Evolutionary conservation across 2,329 filamentous ascomycete genomes (phyloP).

Genomic region (Epichloe scottii): DNA sequence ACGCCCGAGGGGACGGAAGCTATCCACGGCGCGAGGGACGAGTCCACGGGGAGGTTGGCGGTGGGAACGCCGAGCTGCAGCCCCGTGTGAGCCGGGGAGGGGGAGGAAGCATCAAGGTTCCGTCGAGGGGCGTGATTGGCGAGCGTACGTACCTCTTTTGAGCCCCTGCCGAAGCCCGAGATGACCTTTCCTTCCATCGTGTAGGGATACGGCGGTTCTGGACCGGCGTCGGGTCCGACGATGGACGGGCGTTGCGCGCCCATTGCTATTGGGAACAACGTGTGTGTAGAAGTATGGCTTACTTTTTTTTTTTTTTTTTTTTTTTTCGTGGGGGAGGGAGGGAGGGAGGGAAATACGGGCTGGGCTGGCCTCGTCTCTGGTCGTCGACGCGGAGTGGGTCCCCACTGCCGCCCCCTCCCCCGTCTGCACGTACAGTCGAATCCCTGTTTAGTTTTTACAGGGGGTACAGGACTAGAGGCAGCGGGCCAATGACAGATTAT

Average conservation of each 20-base stretch:
- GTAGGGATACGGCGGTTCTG: conserved; percentile 68
- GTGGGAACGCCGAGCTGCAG: conserved; percentile 83
- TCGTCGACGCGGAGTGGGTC: no score
- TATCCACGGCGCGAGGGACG: conserved; percentile 47
- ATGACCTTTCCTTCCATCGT: conserved; percentile 78
- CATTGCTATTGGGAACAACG: neutral
- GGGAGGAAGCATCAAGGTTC: neutral
- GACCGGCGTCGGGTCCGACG: conserved; percentile 61
- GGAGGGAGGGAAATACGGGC: no score
- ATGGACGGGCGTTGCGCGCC: conserved; percentile 45
- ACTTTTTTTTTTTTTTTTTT: no score
- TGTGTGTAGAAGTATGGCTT: no score
- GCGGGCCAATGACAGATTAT: no score
- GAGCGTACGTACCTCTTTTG: conserved; percentile 52
- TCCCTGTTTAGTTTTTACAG: no score
- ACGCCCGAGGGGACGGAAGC: conserved; percentile 60
- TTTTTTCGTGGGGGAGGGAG: no score
- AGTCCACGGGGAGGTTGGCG: conserved; percentile 75
- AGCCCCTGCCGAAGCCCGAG: conserved; percentile 85
- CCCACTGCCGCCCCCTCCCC: no score
- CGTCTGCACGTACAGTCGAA: no score
- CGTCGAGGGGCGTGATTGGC: neutral
- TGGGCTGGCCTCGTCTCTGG: no score
- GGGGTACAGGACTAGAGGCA: no score
- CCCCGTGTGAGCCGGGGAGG: neutral